Conservation (phyloP, 331 rosid genomes). For the Malus hybrid region DNA sequence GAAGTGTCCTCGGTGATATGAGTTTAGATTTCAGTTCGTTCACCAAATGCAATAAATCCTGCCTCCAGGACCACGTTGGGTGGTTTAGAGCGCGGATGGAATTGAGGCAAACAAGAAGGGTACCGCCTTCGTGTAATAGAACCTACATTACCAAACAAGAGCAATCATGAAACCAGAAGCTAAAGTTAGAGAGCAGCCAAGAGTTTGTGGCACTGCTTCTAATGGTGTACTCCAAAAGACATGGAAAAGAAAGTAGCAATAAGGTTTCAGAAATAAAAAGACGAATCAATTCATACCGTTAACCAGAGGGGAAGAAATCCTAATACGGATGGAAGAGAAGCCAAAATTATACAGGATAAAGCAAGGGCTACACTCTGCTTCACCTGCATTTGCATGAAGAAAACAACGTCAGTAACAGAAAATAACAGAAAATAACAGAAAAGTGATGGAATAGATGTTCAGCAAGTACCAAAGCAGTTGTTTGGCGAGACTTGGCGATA, state of each 20-base stretch:
- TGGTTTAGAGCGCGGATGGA: conserved; percentile 78
- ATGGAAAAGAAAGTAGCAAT: neutral
- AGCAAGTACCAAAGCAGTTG: conserved; percentile 71
- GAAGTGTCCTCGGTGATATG: conserved; percentile 15
- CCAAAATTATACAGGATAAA: conserved; percentile 62
- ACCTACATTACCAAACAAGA: conserved; percentile 46
- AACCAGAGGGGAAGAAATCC: conserved; percentile 94
- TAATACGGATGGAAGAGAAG: conserved; percentile 89
- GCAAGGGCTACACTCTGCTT: conserved; percentile 94
- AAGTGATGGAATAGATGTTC: neutral
- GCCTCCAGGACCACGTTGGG: conserved; percentile 90
- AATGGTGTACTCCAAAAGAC: neutral
- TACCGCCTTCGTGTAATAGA: conserved; percentile 95
- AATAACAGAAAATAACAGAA: neutral
- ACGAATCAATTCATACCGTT: conserved; percentile 56
- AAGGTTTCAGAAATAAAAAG: neutral
- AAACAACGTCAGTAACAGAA: conserved; percentile 8
- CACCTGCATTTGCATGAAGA: conserved; percentile 48
- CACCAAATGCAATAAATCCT: conserved; percentile 37
- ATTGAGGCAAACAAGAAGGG: conserved; percentile 90
- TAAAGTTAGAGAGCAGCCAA: neutral
- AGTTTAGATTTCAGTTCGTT: conserved; percentile 38
- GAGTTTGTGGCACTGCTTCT: neutral
- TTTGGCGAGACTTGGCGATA: conserved; percentile 92
- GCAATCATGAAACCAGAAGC: neutral